Evolutionary conservation across 768 basidiomycete genomes (phyloP), one percentile per base, ranked within the genome.

Genomic region (Xanthoconium stramineum): DNA sequence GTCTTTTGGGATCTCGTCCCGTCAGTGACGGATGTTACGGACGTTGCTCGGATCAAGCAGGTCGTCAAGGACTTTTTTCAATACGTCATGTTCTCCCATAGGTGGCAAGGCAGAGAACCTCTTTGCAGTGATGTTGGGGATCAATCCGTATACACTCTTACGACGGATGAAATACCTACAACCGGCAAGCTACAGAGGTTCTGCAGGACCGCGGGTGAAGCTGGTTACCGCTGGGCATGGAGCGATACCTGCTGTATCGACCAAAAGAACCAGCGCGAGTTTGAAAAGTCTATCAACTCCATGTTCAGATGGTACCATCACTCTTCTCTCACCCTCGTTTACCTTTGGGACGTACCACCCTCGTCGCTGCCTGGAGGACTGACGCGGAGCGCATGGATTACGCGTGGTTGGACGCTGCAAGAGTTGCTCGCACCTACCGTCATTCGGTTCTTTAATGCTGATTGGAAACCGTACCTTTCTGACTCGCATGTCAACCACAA

Each of bases 41-140:
- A 60, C 33, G 3, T 12, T 3, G 19, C 15, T 10, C 46, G 42
- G n/a, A 52, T 62, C 55, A 20, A 38, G 28, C 37, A 4, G 19
- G 55, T 38, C 6, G 55, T 60, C 35, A n/a, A n/a, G 19, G 29
- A 53, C 4, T 56, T 48, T 15, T 60, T 53, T 38, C 49, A 17
- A 37, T 62, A 60, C 14, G 61, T 46, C 32, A 59, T 60, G 55
- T 57, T 62, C 35, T 62, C 61, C 11, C 60, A 59, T 32, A 50
- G 45, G n/a, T 61, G 57, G 60, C 38, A 56, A 51, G 44, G 13
- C n/a, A 51, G 15, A 20, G 61, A 62, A 17, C 58, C 55, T 32
- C 33, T 53, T 5, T 38, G 12, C 30, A 14, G 15, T 11, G 52
- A 54, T 14, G 36, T 59, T 15, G 29, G 11, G 14, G 42, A 49